Percentiles rank a stretch among this genome's conserved stretches.
Conservation (phyloP, 225 moss, liverwort and hornwort species). For the Sphagnum contortum region DNA sequence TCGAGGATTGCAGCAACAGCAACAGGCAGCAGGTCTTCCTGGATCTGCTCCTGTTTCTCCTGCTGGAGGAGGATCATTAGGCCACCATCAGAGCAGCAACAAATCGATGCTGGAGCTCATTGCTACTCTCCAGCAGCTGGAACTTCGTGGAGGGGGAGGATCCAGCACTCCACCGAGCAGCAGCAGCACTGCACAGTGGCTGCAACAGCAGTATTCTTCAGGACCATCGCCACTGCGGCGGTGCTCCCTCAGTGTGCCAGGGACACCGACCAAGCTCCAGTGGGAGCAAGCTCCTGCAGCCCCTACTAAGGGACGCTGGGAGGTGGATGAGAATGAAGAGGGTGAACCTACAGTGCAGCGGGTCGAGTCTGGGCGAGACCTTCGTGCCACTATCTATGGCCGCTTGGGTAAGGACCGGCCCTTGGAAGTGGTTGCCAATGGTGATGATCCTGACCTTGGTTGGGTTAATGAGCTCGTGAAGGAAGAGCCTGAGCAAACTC, state of each 20-base stretch:
- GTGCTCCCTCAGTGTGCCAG: conserved; percentile 90
- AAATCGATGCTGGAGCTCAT: conserved; percentile 80
- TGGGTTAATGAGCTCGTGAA: conserved; percentile 97
- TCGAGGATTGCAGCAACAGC: conserved; percentile 31
- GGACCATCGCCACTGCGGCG: conserved; percentile 93
- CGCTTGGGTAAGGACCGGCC: conserved; percentile 60
- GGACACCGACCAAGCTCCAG: conserved; percentile 78
- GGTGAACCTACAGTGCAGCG: conserved; percentile 73
- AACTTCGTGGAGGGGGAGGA: conserved; percentile 17
- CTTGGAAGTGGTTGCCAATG: conserved; percentile 33
- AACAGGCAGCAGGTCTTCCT: conserved; percentile 27
- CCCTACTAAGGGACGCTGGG: conserved; percentile 43
- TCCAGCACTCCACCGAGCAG: conserved; percentile 24
- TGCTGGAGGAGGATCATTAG: conserved; percentile 12
- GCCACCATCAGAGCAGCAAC: not conserved
- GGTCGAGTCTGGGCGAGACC: conserved; percentile 80
- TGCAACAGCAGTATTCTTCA: conserved; percentile 59
- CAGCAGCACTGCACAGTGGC: conserved; percentile 18
- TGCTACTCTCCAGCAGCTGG: conserved; percentile 78
- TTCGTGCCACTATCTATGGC: conserved; percentile 94
- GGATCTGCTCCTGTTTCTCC: conserved; percentile 76
- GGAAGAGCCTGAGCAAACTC: conserved; percentile 54
- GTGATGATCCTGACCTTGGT: conserved; percentile 71
- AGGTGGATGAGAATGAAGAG: conserved; percentile 67
- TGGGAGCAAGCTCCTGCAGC: conserved; percentile 39